Evolutionary conservation across 805 yeast species (phyloP).

Genomic region (Schwanniomyces yamadae): DNA sequence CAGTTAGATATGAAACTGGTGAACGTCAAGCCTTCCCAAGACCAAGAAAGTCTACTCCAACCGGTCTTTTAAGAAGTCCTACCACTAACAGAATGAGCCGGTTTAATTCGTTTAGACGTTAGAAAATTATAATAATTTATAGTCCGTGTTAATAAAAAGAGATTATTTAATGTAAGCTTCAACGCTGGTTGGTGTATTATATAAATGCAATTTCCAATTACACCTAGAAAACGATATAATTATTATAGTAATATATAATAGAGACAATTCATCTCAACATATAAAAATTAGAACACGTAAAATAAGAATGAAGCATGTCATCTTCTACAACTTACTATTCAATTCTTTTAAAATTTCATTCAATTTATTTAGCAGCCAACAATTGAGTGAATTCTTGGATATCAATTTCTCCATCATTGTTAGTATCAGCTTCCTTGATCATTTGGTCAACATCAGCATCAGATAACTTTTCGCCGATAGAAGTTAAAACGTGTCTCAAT

Average conservation of each 20-base stretch:
- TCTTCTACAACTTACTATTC: no score
- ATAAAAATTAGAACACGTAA: no score
- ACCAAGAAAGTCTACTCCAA: constrained; percentile 15
- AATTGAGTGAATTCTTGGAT: constrained; percentile 94
- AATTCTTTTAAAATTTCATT: no score
- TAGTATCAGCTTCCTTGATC: constrained; percentile 93
- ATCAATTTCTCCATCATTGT: constrained; percentile 96
- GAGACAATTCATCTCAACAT: no score
- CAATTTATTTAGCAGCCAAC: constrained; percentile 62
- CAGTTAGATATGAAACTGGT: constrained; percentile 17
- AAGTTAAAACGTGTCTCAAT: constrained; percentile 92
- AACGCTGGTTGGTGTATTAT: no score
- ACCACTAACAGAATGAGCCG: constrained; percentile 16
- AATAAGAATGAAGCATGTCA: no score
- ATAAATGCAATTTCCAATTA: no score
- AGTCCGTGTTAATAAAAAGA: no score
- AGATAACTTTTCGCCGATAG: constrained; percentile 94
- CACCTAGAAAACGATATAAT: no score
- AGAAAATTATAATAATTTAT: no score
- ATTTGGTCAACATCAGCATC: constrained; percentile 97
- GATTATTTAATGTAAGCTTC: no score
- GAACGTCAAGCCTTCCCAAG: constrained; percentile 24
- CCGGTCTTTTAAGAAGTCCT: constrained; percentile 11
- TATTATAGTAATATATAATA: no score
- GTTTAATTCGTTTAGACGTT: constrained; percentile 16